Evolutionary conservation across 257 asterid species (phyloP).

Genomic region (Solanum gracilifrons): DNA sequence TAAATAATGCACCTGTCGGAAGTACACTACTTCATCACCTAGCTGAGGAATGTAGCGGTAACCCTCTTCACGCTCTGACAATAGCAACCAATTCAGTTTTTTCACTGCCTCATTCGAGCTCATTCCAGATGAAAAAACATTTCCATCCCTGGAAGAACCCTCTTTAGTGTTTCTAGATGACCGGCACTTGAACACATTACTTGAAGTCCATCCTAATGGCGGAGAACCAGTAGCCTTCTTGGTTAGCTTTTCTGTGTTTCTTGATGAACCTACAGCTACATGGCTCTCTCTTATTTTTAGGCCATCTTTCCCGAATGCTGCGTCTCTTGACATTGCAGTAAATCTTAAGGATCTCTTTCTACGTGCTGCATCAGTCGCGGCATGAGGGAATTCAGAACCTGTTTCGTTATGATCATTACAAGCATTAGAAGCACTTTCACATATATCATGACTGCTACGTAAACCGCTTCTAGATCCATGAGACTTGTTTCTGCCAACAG

Average conservation of each 20-base stretch:
- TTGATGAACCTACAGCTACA: slow-evolving; percentile 39
- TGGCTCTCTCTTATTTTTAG: slow-evolving; percentile 19
- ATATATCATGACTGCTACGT: slow-evolving; percentile 16
- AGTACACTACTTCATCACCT: slow-evolving; percentile 80
- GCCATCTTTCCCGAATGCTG: slow-evolving; percentile 13
- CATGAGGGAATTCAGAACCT: slow-evolving; percentile 41
- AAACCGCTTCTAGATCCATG: neutral
- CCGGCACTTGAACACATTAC: slow-evolving; percentile 21
- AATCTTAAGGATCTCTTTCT: slow-evolving; percentile 60
- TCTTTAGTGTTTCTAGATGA: slow-evolving; percentile 42
- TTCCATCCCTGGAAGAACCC: slow-evolving; percentile 16
- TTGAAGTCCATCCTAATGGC: slow-evolving; percentile 35
- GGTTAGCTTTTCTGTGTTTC: slow-evolving; percentile 30
- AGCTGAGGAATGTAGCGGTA: slow-evolving; percentile 95
- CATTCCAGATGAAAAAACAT: slow-evolving; percentile 20
- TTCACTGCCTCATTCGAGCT: slow-evolving; percentile 10
- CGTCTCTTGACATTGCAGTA: slow-evolving; percentile 40
- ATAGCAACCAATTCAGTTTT: slow-evolving; percentile 67
- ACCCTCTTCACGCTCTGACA: slow-evolving; percentile 73
- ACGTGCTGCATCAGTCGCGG: slow-evolving; percentile 64
- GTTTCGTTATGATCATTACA: slow-evolving; percentile 21
- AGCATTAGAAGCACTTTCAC: slow-evolving; percentile 19
- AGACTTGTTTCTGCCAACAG: neutral
- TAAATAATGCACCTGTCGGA: slow-evolving; percentile 55
- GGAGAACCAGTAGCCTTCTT: slow-evolving; percentile 24